Percentiles rank a stretch among this genome's conserved stretches.
Evolutionary conservation across 2,329 filamentous ascomycete species (phyloP).

Genomic region (Triangularia verruculosa): DNA sequence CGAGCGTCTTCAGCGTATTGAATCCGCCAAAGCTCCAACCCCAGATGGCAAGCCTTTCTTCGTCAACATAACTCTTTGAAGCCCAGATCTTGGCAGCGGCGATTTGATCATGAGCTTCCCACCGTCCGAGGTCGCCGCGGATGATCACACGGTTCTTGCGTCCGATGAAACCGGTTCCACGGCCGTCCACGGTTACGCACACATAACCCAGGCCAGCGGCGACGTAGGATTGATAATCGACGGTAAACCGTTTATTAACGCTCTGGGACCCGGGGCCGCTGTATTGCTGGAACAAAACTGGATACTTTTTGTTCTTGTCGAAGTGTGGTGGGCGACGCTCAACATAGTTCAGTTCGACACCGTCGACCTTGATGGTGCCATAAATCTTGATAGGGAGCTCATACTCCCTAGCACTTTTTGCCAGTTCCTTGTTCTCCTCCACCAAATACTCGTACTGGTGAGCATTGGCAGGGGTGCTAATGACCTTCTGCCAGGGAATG

Average conservation of each 20-base stretch:
- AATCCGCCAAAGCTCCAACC: slow-evolving; percentile 98
- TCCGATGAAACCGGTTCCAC: slow-evolving; percentile 88
- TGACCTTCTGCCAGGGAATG: slow-evolving; percentile 87
- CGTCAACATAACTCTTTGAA: slow-evolving; percentile 77
- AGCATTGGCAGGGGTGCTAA: slow-evolving; percentile 72
- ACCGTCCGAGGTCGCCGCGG: slow-evolving; percentile 78
- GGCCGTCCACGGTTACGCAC: slow-evolving; percentile 89
- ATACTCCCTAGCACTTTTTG: slow-evolving; percentile 66
- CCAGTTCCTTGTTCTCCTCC: slow-evolving; percentile 73
- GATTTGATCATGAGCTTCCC: slow-evolving; percentile 88
- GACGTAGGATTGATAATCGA: slow-evolving; percentile 90
- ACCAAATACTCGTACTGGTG: slow-evolving; percentile 65
- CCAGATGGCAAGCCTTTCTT: slow-evolving; percentile 84
- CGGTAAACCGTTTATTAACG: slow-evolving; percentile 73
- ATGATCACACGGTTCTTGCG: slow-evolving; percentile 79
- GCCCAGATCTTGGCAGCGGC: slow-evolving; percentile 83
- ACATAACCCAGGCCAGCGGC: slow-evolving; percentile 85
- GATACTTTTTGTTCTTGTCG: slow-evolving; percentile 77
- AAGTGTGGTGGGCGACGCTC: slow-evolving; percentile 92
- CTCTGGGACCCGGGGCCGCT: slow-evolving; percentile 90
- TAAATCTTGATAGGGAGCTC: slow-evolving; percentile 82
- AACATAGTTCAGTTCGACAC: slow-evolving; percentile 66
- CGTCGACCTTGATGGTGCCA: slow-evolving; percentile 80
- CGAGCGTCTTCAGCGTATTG: slow-evolving; percentile 90
- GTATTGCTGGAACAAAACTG: slow-evolving; percentile 92